Base-by-base conservation (phyloP, 345 rosid species). In the Acer negundo region DNA sequence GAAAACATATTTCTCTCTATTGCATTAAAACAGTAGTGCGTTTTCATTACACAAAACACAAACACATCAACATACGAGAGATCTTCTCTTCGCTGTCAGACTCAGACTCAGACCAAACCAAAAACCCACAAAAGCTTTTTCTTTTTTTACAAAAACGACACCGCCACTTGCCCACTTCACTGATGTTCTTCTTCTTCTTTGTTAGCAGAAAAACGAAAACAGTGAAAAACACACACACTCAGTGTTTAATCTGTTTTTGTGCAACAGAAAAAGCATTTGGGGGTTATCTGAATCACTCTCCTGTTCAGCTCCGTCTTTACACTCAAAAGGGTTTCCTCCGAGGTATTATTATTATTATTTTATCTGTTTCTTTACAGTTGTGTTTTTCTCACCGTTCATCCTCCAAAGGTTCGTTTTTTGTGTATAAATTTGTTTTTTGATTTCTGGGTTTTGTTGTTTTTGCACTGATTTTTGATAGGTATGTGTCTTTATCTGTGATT, bases 61-160 rank as follows among this genome's bases (percentile, higher is more conserved):
- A 35, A 35, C 35, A 31, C 35, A 31, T 31, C 35, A 31, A 53
- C 42, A 10, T 0, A 51, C 10, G 1, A 70, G 24, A 38, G 78
- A 67, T 22, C 75, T 42, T 67, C 79, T n/a, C 77, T 19, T 72
- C 20, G 70, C 77, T 80, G 83, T 83, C 84, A n/a, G 83, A 76
- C 35, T 31, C 35, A 35, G 38, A 4, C 38, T 35, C 10, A 31
- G 66, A 76, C 63, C 22, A 20, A 59, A 8, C 63, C 63, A 59
- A 58, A n/a, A 5, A n/a, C 62, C 63, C 12, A 7, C 8, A 59
- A 59, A 59, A 59, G 26, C 63, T 20, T 59, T 59, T 59, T 22
- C 22, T 0, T 59, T 59, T 59, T 59, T 59, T 22, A 1, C 6
- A 59, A 7, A 59, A 22, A 15, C 64, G 23, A 62, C 64, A 10